Conservation (phyloP, 352 stramenopile genomes). For the Globisporangium middletonii region DNA sequence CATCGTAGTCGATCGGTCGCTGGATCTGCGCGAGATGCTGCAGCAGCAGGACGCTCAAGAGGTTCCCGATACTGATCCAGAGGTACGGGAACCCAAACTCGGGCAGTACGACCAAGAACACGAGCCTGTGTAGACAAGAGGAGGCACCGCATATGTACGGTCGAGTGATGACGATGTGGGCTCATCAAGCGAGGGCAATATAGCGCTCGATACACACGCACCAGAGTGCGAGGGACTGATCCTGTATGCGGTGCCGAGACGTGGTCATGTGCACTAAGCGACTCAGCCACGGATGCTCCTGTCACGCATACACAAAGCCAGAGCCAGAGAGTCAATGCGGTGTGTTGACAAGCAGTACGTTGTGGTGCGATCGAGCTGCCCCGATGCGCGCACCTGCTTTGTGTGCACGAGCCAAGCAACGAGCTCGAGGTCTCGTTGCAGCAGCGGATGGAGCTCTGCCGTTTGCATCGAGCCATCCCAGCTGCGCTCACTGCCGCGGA, state of each 20-base stretch:
- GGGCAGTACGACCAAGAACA: slow-evolving; percentile 47
- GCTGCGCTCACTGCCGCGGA: not conserved
- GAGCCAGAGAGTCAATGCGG: not conserved
- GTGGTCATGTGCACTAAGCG: slow-evolving; percentile 40
- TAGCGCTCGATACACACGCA: slow-evolving; percentile 2
- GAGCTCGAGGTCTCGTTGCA: slow-evolving; percentile 49
- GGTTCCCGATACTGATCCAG: slow-evolving; percentile 57
- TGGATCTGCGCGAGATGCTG: slow-evolving; percentile 37
- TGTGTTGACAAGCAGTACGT: not conserved
- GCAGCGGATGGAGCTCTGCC: slow-evolving; percentile 28
- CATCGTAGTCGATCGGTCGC: slow-evolving; percentile 50
- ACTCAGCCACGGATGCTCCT: slow-evolving; percentile 28
- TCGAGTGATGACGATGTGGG: not conserved
- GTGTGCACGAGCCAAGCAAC: slow-evolving; percentile 29
- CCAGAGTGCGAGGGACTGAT: slow-evolving; percentile 65
- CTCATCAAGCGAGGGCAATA: not conserved
- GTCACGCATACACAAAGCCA: not conserved
- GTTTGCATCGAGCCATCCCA: not conserved
- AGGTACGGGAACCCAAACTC: slow-evolving; percentile 64
- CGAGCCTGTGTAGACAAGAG: slow-evolving; percentile 29
- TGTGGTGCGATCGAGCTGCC: not conserved
- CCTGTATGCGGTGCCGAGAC: slow-evolving; percentile 47
- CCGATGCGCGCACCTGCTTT: slow-evolving; percentile 25
- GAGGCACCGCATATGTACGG: not conserved
- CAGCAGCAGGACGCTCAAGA: slow-evolving; percentile 38